Percentiles rank a stretch among this genome's conserved stretches.
Conservation (phyloP, 768 basidiomycete genomes). For the Mycena latifolia region DNA sequence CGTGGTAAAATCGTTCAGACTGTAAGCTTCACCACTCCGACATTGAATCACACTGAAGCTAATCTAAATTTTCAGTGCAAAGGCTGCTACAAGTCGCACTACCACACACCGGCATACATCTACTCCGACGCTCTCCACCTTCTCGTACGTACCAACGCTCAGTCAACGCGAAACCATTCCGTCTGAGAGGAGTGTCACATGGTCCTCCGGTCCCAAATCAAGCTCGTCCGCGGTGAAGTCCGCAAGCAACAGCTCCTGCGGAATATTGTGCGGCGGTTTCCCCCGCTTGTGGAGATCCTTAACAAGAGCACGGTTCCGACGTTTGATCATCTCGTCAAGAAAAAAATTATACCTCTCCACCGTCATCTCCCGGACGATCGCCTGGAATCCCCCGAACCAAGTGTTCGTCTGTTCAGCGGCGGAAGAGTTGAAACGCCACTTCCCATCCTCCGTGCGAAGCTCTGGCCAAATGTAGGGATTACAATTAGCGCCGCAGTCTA, state of each 20-base stretch:
- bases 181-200: too few species aligned
- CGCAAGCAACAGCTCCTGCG: too few species aligned
- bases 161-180: background rate
- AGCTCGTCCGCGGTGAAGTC: too few species aligned
- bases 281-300: too few species aligned
- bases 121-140: conserved; percentile 6
- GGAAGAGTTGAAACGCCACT: conserved; percentile 57
- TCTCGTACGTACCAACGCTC: background rate
- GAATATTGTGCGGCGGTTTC: too few species aligned
- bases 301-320: too few species aligned
- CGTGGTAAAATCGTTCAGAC: background rate
- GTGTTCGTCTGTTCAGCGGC: conserved; percentile 55
- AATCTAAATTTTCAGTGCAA: background rate
- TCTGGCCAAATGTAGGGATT: conserved; percentile 52
- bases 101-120: conserved; percentile 4
- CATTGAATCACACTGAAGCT: background rate
- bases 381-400: conserved; percentile 55
- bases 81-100: background rate
- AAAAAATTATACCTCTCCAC: conserved; percentile 49
- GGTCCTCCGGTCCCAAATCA: too few species aligned
- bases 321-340: background rate
- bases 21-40: background rate
- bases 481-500: conserved; percentile 43
- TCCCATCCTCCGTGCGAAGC: conserved; percentile 40
- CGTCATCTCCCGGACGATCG: conserved; percentile 51